A percentile compares a stretch with the other conserved stretches of the same genome.
These are phyloP conservation scores for Apiotrichum gracile DNA, from an alignment of 1,284 basidiomycete genomes.

Conservation along the genomic window DNA sequence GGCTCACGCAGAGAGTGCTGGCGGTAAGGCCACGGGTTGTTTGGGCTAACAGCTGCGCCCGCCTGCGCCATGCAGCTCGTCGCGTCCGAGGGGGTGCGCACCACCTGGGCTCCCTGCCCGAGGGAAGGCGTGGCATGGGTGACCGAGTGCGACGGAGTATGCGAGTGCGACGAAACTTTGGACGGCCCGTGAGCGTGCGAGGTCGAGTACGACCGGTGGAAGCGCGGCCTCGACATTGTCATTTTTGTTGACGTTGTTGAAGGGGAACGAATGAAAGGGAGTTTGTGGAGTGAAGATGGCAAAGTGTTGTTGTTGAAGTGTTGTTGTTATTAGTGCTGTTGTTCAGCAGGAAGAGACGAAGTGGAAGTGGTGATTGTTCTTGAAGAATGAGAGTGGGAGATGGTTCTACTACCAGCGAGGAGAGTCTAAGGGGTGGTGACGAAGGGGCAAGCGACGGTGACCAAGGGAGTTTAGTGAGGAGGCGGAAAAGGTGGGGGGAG, in stretches of 20 bases:
- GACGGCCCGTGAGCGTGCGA: neutral
- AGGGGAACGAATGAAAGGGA: too few relatives aligned
- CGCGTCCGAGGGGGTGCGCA: slow-evolving; percentile 30
- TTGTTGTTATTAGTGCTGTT: too few relatives aligned
- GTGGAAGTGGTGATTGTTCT: too few relatives aligned
- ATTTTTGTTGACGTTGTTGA: neutral
- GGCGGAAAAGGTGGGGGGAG: too few relatives aligned
- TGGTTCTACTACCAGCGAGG: neutral
- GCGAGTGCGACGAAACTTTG: slow-evolving; percentile 5
- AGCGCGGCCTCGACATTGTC: neutral
- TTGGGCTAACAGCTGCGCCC: neutral
- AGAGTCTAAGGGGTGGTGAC: too few relatives aligned
- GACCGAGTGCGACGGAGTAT: neutral
- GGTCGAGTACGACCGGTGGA: slow-evolving; percentile 14
- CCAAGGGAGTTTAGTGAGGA: too few relatives aligned
- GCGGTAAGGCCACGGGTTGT: slow-evolving; percentile 1
- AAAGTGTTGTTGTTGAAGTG: neutral
- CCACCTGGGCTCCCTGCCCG: slow-evolving; percentile 23
- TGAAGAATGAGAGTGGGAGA: too few relatives aligned
- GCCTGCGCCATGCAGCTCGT: slow-evolving; percentile 18
- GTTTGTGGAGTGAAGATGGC: too few relatives aligned
- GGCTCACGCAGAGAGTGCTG: slow-evolving; percentile 4
- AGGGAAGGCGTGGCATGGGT: slow-evolving; percentile 1
- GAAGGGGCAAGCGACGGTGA: too few relatives aligned
- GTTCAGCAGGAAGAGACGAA: too few relatives aligned